These are phyloP conservation scores for Corylus americana DNA, from an alignment of 306 rosid genomes.

Conservation along the genomic window DNA sequence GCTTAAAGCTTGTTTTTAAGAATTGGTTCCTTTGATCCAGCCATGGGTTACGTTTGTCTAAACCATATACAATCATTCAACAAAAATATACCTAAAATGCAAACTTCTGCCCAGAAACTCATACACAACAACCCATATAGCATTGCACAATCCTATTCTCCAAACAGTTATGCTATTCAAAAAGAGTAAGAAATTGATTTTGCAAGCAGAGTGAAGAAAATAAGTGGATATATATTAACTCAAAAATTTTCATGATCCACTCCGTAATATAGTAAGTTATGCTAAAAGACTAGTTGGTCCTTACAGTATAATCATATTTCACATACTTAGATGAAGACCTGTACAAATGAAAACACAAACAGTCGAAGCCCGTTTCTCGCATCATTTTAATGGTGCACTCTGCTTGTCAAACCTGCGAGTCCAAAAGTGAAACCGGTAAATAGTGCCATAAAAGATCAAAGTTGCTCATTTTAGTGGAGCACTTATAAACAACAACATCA, in stretches of 20 bases:
- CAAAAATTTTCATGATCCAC: background rate
- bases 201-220: background rate
- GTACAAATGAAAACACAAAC: background rate
- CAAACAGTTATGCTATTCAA: background rate
- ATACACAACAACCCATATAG: too few relatives aligned
- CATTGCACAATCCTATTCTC: background rate
- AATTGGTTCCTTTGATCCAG: too few relatives aligned
- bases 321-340: background rate
- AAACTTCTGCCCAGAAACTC: too few relatives aligned
- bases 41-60: too few relatives aligned
- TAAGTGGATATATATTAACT: background rate
- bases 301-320: background rate
- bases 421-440: background rate
- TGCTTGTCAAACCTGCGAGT: conserved; percentile 5
- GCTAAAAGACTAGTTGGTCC: background rate
- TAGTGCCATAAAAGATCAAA: background rate
- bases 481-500: background rate
- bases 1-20: too few relatives aligned
- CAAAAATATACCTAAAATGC: too few relatives aligned
- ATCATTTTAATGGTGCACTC: background rate
- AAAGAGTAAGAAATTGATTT: background rate
- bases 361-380: background rate
- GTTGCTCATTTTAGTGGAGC: background rate
- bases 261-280: background rate
- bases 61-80: too few relatives aligned